Base-by-base conservation (phyloP, 2,329 filamentous ascomycete genomes). In the Pseudogymnoascus sp. region DNA sequence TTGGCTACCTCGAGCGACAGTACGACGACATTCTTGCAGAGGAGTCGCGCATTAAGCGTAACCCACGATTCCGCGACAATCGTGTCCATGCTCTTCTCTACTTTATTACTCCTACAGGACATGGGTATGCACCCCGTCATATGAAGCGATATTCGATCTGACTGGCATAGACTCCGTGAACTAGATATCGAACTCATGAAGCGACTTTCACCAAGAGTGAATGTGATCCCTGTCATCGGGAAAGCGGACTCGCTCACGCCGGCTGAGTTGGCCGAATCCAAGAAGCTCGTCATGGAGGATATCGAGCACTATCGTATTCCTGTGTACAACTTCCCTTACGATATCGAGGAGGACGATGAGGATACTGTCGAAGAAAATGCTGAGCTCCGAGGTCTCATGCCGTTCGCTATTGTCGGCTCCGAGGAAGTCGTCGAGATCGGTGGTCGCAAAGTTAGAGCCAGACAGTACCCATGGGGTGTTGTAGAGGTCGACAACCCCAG, bases 41-140 rank as follows among this genome's bases (percentile, higher is more conserved):
- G 82, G 95, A 99, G 83, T 98, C 95, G 74, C 92, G 95, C 83
- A 99, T 99, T 85, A 99, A 99, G 90, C 95, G 95, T 92, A 99
- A 99, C 83, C 95, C 95, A 72, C 89, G 95, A 75, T 99, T 99
- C 89, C 89, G 95, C 76, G 95, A 99, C 81, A 98, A 99, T 82
- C 91, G 95, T 81, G 92, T 99, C 60, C 95, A 99, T 76, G 95
- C 93, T 71, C 87, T 99, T 77, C 88, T 99, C 73, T 99, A 99
- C 85, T 99, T 99, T 79, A 98, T 99, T 83, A 96, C 95, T 69
- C 95, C 95, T 60, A 99, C 95, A 67, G 95, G 95, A 73, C 92
- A 97, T 78, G 93, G 90, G 90, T 92, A 83, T 74, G 85, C 77
- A 45, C 19, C n/a, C 28, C 69, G 11, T 41, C 16, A 11, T 16